Conservation (phyloP, 345 rosid genomes). For the Erucastrum elatum region DNA sequence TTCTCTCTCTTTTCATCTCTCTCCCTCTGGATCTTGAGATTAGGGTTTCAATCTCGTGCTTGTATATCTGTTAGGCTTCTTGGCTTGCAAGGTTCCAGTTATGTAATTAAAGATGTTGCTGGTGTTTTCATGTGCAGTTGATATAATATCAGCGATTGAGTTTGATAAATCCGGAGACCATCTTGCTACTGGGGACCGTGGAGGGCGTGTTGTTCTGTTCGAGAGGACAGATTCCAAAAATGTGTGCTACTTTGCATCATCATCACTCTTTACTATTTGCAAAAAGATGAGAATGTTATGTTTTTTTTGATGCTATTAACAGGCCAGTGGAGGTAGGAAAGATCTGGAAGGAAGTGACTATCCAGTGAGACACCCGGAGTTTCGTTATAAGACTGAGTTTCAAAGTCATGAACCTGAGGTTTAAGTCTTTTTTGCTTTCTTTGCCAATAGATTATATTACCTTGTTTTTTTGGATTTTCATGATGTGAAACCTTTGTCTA, state of each 20-base stretch:
- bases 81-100: not conserved
- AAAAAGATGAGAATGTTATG: conserved; percentile 5
- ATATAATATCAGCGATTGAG: conserved; percentile 52
- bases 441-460: not conserved
- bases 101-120: too few relatives aligned
- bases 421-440: conserved; percentile 27
- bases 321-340: conserved; percentile 28
- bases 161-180: conserved; percentile 52
- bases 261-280: not conserved
- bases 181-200: conserved; percentile 49
- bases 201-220: conserved; percentile 38
- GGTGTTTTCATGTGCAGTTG: conserved; percentile 26
- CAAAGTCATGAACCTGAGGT: conserved; percentile 99
- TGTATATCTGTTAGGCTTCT: conserved; percentile 18
- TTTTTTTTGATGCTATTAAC: not conserved
- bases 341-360: conserved; percentile 62
- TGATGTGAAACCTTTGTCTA: conserved; percentile 10
- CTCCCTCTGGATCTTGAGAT: not conserved
- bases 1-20: not conserved
- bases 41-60: conserved; percentile 7
- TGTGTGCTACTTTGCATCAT: not conserved
- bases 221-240: conserved; percentile 34
- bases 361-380: conserved; percentile 80
- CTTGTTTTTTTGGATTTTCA: not conserved
- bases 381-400: conserved; percentile 92